A percentile compares a stretch with the other conserved stretches of the same genome.
phyloP scores from a whole-genome alignment of 1,139 yeast genomes.

The Candida glucosophila region DNA sequence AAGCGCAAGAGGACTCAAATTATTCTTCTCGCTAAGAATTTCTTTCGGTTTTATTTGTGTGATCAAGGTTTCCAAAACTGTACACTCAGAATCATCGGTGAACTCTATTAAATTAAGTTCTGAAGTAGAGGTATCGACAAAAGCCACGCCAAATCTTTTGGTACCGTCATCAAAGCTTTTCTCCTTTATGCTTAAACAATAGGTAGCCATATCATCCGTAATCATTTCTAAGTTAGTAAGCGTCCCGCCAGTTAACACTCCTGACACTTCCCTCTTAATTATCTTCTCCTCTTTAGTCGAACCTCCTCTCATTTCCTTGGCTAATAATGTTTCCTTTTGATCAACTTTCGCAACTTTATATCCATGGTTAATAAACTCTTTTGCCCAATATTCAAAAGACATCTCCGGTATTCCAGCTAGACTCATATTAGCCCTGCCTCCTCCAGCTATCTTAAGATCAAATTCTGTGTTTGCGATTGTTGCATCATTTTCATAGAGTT shows the following conservation, averaged over 20 bases:
- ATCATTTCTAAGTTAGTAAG: conserved; percentile 85
- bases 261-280: conserved; percentile 79
- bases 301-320: conserved; percentile 84
- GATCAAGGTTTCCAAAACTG: conserved; percentile 78
- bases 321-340: conserved; percentile 81
- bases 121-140: conserved; percentile 92
- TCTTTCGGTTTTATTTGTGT: conserved; percentile 91
- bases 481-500: conserved; percentile 92
- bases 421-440: conserved; percentile 96
- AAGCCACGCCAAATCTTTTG: conserved; percentile 69
- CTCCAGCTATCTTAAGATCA: conserved; percentile 92
- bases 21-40: conserved; percentile 67
- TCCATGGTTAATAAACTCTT: conserved; percentile 85
- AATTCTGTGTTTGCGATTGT: conserved; percentile 82
- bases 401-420: conserved; percentile 97
- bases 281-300: conserved; percentile 77
- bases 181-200: conserved; percentile 78
- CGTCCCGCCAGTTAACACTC: conserved; percentile 91
- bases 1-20: conserved; percentile 57
- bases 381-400: conserved; percentile 97
- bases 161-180: conserved; percentile 31
- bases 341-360: conserved; percentile 94
- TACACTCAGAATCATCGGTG: conserved; percentile 71
- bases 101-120: conserved; percentile 59
- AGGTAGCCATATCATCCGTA: conserved; percentile 84